Conservation (phyloP, 2,329 filamentous ascomycete species). For the Arthrobotrys conoides region DNA sequence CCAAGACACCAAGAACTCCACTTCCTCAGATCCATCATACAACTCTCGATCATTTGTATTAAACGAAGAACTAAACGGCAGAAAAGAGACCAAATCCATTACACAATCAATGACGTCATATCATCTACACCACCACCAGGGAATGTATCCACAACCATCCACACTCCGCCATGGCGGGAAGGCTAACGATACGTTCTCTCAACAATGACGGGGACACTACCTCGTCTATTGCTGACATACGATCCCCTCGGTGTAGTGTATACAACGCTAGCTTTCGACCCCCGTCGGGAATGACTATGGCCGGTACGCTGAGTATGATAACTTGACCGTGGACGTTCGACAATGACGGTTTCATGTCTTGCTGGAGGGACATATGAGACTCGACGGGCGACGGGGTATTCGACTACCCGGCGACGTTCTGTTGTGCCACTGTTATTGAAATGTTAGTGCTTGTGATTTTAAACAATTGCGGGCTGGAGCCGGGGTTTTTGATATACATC, state of each 20-base stretch:
- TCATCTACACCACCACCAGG: conserved; percentile 1
- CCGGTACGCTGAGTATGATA: conserved; percentile 35
- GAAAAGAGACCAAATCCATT: conserved; percentile 4
- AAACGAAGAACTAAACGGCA: background rate
- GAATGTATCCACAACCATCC: background rate
- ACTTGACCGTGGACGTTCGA: conserved; percentile 54
- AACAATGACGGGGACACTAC: conserved; percentile 40
- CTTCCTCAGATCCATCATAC: background rate
- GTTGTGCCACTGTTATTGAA: conserved; percentile 32
- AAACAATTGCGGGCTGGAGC: background rate
- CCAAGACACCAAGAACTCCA: conserved; percentile 23
- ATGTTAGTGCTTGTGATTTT: background rate
- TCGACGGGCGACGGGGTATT: conserved; percentile 52
- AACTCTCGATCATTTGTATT: background rate
- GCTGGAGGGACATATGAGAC: conserved; percentile 32
- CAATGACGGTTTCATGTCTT: conserved; percentile 56
- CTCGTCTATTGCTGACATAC: conserved; percentile 42
- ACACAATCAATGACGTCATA: conserved; percentile 39
- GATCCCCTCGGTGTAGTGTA: conserved; percentile 51
- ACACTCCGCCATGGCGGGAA: background rate
- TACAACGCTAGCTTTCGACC: conserved; percentile 49
- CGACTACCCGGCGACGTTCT: conserved; percentile 35
- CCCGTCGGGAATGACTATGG: conserved; percentile 34
- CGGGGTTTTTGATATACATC: background rate
- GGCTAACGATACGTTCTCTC: conserved; percentile 57